These are phyloP conservation scores for Penicillium dipodomyicola DNA, from an alignment of 495 filamentous ascomycete genomes.

Conservation along the genomic window DNA sequence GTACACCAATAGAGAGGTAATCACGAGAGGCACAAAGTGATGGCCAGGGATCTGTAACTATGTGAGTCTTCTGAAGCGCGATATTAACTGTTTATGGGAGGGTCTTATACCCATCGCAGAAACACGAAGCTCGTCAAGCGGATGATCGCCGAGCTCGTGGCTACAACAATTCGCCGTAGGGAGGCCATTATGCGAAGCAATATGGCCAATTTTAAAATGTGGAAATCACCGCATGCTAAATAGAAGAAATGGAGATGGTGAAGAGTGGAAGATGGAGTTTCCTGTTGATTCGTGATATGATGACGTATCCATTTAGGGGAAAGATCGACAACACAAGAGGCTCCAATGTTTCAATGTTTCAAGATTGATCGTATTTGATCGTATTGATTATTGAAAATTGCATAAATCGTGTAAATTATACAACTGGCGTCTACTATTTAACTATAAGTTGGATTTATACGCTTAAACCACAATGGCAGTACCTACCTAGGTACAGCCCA, in stretches of 20 bases:
- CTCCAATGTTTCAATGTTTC: no score
- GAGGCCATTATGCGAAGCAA: slow-evolving; percentile 27
- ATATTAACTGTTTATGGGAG: not conserved
- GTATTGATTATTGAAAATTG: not conserved
- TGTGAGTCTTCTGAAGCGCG: slow-evolving; percentile 10
- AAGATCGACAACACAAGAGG: not conserved
- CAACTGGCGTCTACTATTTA: not conserved
- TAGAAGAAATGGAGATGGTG: no score
- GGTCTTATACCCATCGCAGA: slow-evolving; percentile 73
- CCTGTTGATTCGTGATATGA: not conserved
- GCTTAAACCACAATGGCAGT: not conserved
- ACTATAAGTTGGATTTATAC: not conserved
- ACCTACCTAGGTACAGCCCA: not conserved
- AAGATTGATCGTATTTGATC: not conserved
- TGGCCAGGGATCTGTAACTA: slow-evolving; percentile 58
- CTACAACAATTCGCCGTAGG: slow-evolving; percentile 26
- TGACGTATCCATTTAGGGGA: slow-evolving; percentile 2
- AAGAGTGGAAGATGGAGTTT: not conserved
- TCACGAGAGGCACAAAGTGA: slow-evolving; percentile 61
- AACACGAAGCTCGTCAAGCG: slow-evolving; percentile 68
- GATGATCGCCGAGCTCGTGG: slow-evolving; percentile 59
- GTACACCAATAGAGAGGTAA: slow-evolving; percentile 71
- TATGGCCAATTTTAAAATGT: not conserved
- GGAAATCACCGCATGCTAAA: not conserved
- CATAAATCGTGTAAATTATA: not conserved